Conservation (phyloP, 2,329 filamentous ascomycete genomes). For the Akanthomyces muscarius region DNA sequence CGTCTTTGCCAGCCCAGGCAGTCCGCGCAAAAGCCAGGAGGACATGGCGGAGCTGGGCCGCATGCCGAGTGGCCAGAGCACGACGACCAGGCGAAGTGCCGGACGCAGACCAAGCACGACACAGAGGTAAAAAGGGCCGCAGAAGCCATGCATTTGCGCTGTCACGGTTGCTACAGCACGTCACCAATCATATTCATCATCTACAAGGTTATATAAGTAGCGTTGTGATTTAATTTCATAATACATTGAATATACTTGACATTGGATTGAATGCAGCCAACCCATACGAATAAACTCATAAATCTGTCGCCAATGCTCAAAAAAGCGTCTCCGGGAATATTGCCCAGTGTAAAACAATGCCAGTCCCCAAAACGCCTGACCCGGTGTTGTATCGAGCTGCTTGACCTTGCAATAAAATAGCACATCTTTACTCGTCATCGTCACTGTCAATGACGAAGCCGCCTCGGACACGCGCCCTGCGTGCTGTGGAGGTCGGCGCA, state of each 20-base stretch:
- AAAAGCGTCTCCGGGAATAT: neutral
- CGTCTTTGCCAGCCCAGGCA: conserved; percentile 26
- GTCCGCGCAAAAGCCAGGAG: conserved; percentile 31
- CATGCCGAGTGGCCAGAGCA: conserved; percentile 28
- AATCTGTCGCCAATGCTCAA: neutral
- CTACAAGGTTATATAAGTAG: neutral
- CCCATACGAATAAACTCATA: neutral
- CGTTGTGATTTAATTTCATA: too few species aligned
- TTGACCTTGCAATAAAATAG: neutral
- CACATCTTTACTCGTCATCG: conserved; percentile 44
- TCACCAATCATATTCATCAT: neutral
- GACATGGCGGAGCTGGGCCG: conserved; percentile 34
- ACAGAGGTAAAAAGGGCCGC: neutral
- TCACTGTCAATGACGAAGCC: conserved; percentile 59
- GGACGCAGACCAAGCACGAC: conserved; percentile 22
- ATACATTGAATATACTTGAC: neutral
- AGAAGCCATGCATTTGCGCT: neutral
- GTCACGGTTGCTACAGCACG: neutral
- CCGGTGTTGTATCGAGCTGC: neutral
- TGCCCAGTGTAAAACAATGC: neutral
- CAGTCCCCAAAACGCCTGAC: neutral
- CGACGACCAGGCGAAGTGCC: conserved; percentile 27
- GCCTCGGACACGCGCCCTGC: conserved; percentile 43
- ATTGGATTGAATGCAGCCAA: neutral
- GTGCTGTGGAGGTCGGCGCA: conserved; percentile 31